Base-by-base conservation (phyloP, 805 yeast species). In the Yarrowia sp. region DNA sequence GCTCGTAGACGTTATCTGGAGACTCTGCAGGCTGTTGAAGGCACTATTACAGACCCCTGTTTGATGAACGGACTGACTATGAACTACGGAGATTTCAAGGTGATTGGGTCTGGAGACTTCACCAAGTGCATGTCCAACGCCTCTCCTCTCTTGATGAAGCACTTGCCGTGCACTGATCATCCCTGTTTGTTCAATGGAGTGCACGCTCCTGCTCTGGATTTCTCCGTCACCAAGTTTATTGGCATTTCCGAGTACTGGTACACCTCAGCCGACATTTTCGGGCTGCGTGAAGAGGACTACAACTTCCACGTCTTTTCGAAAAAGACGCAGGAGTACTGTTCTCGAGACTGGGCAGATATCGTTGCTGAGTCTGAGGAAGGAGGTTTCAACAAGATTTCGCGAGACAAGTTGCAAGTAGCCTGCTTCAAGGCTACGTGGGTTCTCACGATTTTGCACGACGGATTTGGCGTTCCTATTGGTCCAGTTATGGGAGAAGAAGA, bases 161-260 rank as follows among this genome's bases (percentile, higher is more conserved):
- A 88, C 66, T 70, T 86, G 36, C 96, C 97, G 0, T 94, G 99
- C 73, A 76, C 76, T 22, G 97, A 90, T 63, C 85, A 84, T 35
- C 98, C 97, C 1, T 94, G 99, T 73, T 75, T 93, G 31, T 94
- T 94, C 72, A 91, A 92, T 73, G 99, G 98, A 31, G 90, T 90
- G 14, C 97, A 93, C 75, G 97, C 91, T 0, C 99, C 99, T 4
- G 82, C 80, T 29, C 83, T 94, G 64, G 90, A 92, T 74, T 90
- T 90, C 70, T 79, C 80, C 13, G 79, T 79, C 53, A 96, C 90
- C 68, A 87, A 84, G 68, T 92, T 94, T 73, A 87, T 94, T 27
- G 99, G 99, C 0, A 86, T 93, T 21, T 89, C 97, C 7, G 99
- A 94, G 73, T 94, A 90, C 75, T 94, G 98, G 97, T 93, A 94